phyloP scores from a whole-genome alignment of 139 green algal species.

The Tetratostichococcus sp. region DNA sequence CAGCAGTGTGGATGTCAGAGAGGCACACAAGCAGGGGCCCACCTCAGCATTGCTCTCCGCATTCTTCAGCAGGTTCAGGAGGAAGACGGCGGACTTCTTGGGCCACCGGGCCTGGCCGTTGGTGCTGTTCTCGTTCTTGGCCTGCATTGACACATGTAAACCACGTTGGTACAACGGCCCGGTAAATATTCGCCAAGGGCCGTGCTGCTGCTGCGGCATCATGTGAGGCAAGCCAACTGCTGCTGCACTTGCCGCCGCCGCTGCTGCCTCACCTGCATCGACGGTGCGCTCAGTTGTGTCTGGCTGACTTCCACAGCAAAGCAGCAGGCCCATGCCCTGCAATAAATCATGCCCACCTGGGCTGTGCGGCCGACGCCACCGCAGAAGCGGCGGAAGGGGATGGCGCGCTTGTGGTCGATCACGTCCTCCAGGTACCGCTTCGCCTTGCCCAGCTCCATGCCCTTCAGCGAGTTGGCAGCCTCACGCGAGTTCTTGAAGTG shows the following conservation, averaged over 20 bases:
- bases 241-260: too few species aligned
- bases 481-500: slow-evolving; percentile 99
- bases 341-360: neutral
- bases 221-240: too few species aligned
- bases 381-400: slow-evolving; percentile 95
- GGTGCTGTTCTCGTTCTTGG: slow-evolving; percentile 69
- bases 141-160: slow-evolving; percentile 28
- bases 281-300: too few species aligned
- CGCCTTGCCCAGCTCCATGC: slow-evolving; percentile 83
- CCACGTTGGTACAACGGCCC: slow-evolving; percentile 1
- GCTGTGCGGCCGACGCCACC: slow-evolving; percentile 58
- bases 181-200: too few species aligned
- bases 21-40: slow-evolving; percentile 1
- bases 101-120: slow-evolving; percentile 95
- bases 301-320: neutral
- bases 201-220: slow-evolving; percentile 57
- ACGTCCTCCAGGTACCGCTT: slow-evolving; percentile 97
- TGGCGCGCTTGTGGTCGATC: slow-evolving; percentile 85
- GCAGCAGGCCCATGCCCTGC: too few species aligned
- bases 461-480: slow-evolving; percentile 76
- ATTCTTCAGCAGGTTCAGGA: slow-evolving; percentile 97
- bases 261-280: too few species aligned
- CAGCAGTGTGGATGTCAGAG: neutral
- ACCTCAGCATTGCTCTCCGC: slow-evolving; percentile 97
- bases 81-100: slow-evolving; percentile 89